A percentile compares a stretch with the other conserved stretches of the same genome.
Evolutionary conservation across 352 stramenopile genomes (phyloP).

Genomic region (Pilasporangium apinafurcum): DNA sequence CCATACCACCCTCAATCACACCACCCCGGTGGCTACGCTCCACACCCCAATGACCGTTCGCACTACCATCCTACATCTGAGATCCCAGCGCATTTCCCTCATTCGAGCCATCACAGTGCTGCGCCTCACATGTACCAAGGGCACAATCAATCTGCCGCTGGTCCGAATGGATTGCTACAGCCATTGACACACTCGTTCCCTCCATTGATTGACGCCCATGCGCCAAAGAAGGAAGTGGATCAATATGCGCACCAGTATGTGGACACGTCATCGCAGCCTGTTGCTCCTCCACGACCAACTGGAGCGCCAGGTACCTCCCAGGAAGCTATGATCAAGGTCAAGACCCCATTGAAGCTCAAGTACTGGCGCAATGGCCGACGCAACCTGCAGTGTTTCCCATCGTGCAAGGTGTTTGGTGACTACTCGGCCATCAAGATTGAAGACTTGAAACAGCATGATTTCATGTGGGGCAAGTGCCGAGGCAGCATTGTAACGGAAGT

Average conservation of each 20-base stretch:
- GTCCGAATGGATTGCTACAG: too few species aligned
- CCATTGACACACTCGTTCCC: conserved; percentile 53
- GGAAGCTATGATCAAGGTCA: conserved; percentile 86
- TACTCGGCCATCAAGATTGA: conserved; percentile 88
- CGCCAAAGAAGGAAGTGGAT: conserved; percentile 39
- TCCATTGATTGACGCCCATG: conserved; percentile 33
- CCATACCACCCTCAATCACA: conserved; percentile 9
- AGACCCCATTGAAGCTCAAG: conserved; percentile 80
- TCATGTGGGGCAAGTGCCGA: conserved; percentile 88
- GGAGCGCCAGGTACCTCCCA: conserved; percentile 28
- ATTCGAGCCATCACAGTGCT: conserved; percentile 10
- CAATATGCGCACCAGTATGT: too few species aligned
- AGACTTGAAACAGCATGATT: conserved; percentile 85
- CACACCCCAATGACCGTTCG: conserved; percentile 8
- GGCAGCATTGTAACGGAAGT: conserved; percentile 79
- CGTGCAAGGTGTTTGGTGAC: conserved; percentile 87
- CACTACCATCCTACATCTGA: conserved; percentile 17
- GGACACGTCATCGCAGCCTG: too few species aligned
- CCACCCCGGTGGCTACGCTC: conserved; percentile 4
- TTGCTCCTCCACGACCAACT: too few species aligned
- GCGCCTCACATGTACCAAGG: conserved; percentile 16
- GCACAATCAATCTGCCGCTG: conserved; percentile 15
- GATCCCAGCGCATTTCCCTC: conserved; percentile 29
- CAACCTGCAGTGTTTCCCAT: conserved; percentile 87
- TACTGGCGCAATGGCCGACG: conserved; percentile 89